Conservation (phyloP, 305 asterid genomes). For the Salvia sclarea region DNA sequence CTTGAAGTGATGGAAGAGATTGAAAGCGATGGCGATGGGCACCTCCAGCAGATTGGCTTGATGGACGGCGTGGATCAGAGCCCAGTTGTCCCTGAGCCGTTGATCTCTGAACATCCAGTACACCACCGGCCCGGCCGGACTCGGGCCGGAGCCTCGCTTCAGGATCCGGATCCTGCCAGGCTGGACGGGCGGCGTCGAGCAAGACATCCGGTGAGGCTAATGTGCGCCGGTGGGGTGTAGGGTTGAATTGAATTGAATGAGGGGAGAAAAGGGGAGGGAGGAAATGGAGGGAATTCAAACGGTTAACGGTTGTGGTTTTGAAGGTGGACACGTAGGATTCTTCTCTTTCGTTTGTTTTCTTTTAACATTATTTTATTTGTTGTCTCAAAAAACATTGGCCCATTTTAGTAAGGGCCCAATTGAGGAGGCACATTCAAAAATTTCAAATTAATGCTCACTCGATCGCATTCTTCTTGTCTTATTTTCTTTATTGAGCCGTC, state of each 20-base stretch:
- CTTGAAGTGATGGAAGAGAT: slow-evolving; percentile 73
- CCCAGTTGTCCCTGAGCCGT: slow-evolving; percentile 90
- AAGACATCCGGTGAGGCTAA: slow-evolving; percentile 38
- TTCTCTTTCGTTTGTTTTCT: slow-evolving; percentile 30
- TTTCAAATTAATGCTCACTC: too few species aligned
- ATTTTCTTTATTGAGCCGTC: too few species aligned
- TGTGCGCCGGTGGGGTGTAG: slow-evolving; percentile 27
- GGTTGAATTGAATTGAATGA: background rate
- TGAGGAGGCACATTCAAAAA: too few species aligned
- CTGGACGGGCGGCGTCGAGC: slow-evolving; percentile 52
- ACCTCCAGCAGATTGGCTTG: slow-evolving; percentile 68
- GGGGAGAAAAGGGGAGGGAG: background rate
- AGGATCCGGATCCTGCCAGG: slow-evolving; percentile 73
- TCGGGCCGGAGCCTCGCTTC: slow-evolving; percentile 43
- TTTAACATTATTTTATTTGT: slow-evolving; percentile 15
- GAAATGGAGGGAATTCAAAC: slow-evolving; percentile 69
- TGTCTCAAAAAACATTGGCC: too few species aligned
- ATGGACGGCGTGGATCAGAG: slow-evolving; percentile 90
- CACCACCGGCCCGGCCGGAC: slow-evolving; percentile 72
- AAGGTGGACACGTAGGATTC: slow-evolving; percentile 55
- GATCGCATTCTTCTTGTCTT: too few species aligned
- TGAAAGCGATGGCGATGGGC: slow-evolving; percentile 82
- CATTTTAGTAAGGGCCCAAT: background rate
- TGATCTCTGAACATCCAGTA: slow-evolving; percentile 99
- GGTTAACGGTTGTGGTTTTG: slow-evolving; percentile 58